Percentiles rank a stretch among this genome's conserved stretches.
Evolutionary conservation across 352 stramenopile species (phyloP).

Genomic region (Pythium guiyangense): DNA sequence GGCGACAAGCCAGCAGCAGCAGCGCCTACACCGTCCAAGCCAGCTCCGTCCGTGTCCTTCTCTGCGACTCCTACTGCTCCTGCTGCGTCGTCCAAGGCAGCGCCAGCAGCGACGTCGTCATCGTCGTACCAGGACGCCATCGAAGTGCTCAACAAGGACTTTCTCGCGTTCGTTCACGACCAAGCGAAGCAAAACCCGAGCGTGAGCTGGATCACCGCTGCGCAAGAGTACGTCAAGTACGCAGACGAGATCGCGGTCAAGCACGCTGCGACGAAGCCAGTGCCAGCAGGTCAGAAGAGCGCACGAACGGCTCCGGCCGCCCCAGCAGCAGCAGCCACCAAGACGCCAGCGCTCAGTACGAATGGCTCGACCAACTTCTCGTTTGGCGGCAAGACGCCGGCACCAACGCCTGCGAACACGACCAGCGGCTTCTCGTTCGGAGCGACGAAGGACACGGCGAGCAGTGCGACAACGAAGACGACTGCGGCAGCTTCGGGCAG

Average conservation of each 20-base stretch:
- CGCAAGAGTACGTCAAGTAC: constrained; percentile 77
- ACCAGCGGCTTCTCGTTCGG: constrained; percentile 31
- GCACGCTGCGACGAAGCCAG: constrained; percentile 55
- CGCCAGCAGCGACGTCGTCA: neutral
- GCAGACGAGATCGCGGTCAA: constrained; percentile 54
- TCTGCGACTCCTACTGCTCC: neutral
- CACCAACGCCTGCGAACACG: neutral
- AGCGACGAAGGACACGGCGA: constrained; percentile 9
- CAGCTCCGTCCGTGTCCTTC: neutral
- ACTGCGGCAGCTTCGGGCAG: neutral
- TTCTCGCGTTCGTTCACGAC: constrained; percentile 63
- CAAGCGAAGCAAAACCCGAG: constrained; percentile 66
- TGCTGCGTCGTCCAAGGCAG: neutral
- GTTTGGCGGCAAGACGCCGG: neutral
- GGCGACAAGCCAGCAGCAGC: constrained; percentile 11
- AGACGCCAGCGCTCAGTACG: neutral
- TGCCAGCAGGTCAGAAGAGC: constrained; percentile 29
- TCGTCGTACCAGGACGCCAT: constrained; percentile 71
- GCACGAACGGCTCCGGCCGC: neutral
- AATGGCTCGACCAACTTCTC: neutral
- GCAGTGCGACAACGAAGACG: neutral
- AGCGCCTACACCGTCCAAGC: constrained; percentile 2
- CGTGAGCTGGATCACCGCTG: constrained; percentile 53
- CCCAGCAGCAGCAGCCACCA: neutral
- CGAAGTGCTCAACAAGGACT: constrained; percentile 77